These are phyloP conservation scores for Croton setiger DNA, from an alignment of 441 rosid species.

Conservation along the genomic window DNA sequence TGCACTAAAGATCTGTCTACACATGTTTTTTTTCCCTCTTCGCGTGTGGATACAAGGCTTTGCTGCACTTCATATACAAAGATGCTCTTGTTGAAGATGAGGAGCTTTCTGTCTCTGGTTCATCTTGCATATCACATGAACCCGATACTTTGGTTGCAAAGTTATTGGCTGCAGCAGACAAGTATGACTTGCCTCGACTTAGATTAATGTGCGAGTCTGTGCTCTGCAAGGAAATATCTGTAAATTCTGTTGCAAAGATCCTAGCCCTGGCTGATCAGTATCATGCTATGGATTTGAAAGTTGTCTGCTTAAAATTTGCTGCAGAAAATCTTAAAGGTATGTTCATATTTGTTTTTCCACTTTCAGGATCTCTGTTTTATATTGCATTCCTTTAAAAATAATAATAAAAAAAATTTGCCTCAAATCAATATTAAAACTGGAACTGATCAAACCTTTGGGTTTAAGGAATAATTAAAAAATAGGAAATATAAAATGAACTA, in stretches of 20 bases:
- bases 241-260: conserved; percentile 37
- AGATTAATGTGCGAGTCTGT: conserved; percentile 42
- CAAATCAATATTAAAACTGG: background rate
- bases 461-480: no score
- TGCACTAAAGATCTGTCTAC: background rate
- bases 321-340: conserved; percentile 53
- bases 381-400: background rate
- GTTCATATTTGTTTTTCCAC: conserved; percentile 17
- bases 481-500: no score
- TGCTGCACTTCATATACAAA: conserved; percentile 46
- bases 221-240: conserved; percentile 45
- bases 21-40: conserved; percentile 17
- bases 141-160: conserved; percentile 36
- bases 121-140: conserved; percentile 30
- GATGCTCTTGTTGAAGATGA: conserved; percentile 48
- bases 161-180: conserved; percentile 47
- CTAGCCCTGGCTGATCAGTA: conserved; percentile 43
- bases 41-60: conserved; percentile 31
- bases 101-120: conserved; percentile 40
- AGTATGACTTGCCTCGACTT: conserved; percentile 41
- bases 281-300: conserved; percentile 43
- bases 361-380: background rate
- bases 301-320: conserved; percentile 46
- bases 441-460: no score
- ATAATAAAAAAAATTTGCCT: background rate